Evolutionary conservation across 345 rosid species (phyloP), one percentile per base, ranked within the genome.

Genomic region (Eucalyptus tenuipes): DNA sequence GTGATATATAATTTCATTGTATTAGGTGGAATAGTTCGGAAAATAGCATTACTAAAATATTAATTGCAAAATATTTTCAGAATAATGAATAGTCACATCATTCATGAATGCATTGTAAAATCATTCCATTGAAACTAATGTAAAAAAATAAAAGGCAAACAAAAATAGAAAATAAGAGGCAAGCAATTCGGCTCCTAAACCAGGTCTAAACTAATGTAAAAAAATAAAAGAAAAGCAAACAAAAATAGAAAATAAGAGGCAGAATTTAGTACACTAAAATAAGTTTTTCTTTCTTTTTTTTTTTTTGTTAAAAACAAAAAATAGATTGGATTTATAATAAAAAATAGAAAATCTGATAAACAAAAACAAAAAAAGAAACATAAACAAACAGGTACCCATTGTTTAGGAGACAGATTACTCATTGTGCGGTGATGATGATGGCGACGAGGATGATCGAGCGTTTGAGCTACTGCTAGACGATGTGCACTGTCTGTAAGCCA

Each of bases 61-160:
- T 16, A 66, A 66, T 66, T 16, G 6, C 12, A 59, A 59, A 59
- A 59, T 6, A 25, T n/a, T 64, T 14, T 64, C 10, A 37, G 6
- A 18, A 71, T 2, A 71, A 6, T 5, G 5, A 20, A 3, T 18
- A 17, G 0, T 4, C 80, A 16, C 4, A 3, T 17, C 2, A 31
- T 68, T 33, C 22, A 4, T 8, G 2, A 31, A 31, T 8, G 2
- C 3, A 31, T 16, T 4, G 1, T 18, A 37, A 37, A 1, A 4
- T 16, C 12, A 37, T 31, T 68, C 10, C 12, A 16, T 16, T 5
- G 42, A n/a, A n/a, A n/a, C n/a, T n/a, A n/a, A n/a, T n/a, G n/a
- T n/a, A n/a, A n/a, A n/a, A n/a, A n/a, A n/a, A n/a, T n/a, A n/a
- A n/a, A n/a, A n/a, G n/a, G n/a, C n/a, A n/a, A n/a, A n/a, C n/a